Evolutionary conservation across 2,329 filamentous ascomycete species (phyloP).

Genomic region (Elsinoe perseae): DNA sequence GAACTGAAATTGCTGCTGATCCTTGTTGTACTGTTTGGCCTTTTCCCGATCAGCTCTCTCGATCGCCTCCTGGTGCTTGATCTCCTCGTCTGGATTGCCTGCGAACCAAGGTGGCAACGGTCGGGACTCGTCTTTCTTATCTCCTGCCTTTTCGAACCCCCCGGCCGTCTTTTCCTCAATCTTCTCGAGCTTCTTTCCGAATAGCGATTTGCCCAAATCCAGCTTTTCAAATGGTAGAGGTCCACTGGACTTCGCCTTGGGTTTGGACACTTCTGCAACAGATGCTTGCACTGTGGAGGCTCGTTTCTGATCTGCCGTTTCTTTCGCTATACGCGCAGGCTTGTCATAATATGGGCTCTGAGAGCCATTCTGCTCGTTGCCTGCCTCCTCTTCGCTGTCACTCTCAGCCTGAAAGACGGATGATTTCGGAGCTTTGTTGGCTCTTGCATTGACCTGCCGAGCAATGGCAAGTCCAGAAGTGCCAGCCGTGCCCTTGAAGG

Average conservation of each 20-base stretch:
- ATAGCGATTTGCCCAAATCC: constrained; percentile 57
- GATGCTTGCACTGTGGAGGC: constrained; percentile 24
- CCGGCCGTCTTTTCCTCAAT: constrained; percentile 51
- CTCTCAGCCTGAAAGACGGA: constrained; percentile 31
- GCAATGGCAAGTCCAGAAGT: constrained; percentile 7
- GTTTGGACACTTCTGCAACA: constrained; percentile 10
- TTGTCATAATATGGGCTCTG: constrained; percentile 1
- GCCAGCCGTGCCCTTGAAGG: constrained; percentile 26
- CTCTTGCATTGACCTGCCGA: constrained; percentile 21
- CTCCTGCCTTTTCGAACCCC: constrained; percentile 54
- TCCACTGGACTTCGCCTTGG: constrained; percentile 52
- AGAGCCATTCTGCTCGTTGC: background rate
- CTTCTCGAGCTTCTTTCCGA: constrained; percentile 45
- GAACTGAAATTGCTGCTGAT: constrained; percentile 53
- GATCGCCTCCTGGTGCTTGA: constrained; percentile 38
- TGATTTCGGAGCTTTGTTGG: constrained; percentile 22
- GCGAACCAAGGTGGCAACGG: constrained; percentile 70
- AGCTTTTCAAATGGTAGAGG: constrained; percentile 82
- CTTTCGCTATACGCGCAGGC: background rate
- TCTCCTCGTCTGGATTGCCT: constrained; percentile 51
- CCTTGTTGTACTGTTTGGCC: constrained; percentile 48
- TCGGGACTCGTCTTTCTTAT: constrained; percentile 41
- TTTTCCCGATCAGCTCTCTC: constrained; percentile 46
- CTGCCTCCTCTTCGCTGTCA: constrained; percentile 59
- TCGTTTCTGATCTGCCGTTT: constrained; percentile 12